Base-by-base conservation (phyloP, 2,329 filamentous ascomycete genomes). In the Penicillium sp. region DNA sequence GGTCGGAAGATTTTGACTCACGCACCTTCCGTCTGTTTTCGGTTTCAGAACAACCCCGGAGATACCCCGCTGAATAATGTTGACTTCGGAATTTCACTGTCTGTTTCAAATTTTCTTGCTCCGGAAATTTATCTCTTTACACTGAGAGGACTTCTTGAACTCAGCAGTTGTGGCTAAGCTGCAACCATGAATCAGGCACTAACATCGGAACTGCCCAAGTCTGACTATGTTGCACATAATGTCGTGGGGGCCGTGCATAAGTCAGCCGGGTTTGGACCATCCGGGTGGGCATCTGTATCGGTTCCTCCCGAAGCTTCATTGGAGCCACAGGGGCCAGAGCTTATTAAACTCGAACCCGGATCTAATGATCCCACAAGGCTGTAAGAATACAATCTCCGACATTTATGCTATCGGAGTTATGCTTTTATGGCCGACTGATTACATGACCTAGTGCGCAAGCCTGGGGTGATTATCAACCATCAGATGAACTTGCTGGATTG, bases 271-370 rank as follows among this genome's bases (percentile, higher is more conserved):
- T 32, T 31, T 14, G n/a, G n/a, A 45, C 11, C 9, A 18, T 52
- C 43, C 14, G 11, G 11, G 13, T 39, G 38, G 38, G 16, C 36
- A 24, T 42, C 38, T 29, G 39, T 32, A 39, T 42, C 16, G 42
- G 49, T n/a, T 18, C 49, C 47, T 34, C 2, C 49, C 49, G 49
- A 52, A 52, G 31, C 36, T 41, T 27, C 24, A 27, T 27, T 27
- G 24, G 24, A 4, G 24, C 38, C 42, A 24, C 11, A 3, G 38
- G 14, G 38, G 16, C 6, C 38, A 21, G 18, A 40, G 21, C 27
- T 14, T 9, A 31, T 21, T 38, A 16, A 16, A 40, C 18, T 40
- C 18, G 8, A 21, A 18, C 6, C 14, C 36, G n/a, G 36, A 39
- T 50, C n/a, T 45, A 29, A 24, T 29, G n/a, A 29, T 39, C 22